Percentiles rank a stretch among this genome's conserved stretches.
Conservation (phyloP, 2,329 filamentous ascomycete species). For the Trichoderma oligosporum region DNA sequence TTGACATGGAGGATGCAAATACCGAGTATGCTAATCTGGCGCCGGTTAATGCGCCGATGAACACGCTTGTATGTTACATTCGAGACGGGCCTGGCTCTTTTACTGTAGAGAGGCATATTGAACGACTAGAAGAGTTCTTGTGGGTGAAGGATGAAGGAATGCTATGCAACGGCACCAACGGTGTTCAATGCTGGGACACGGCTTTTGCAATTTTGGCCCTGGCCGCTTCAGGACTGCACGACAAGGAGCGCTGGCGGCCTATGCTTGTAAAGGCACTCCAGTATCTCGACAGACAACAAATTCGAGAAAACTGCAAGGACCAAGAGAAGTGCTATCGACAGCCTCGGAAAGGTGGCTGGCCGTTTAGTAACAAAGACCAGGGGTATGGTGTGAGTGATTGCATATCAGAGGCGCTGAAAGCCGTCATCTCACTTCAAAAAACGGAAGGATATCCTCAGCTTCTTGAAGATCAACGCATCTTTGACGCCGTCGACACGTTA, state of each 20-base stretch:
- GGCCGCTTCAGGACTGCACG: slow-evolving; percentile 72
- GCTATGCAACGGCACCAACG: slow-evolving; percentile 93
- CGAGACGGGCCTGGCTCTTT: slow-evolving; percentile 72
- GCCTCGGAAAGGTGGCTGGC: slow-evolving; percentile 88
- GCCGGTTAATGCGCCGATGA: slow-evolving; percentile 87
- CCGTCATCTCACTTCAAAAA: slow-evolving; percentile 79
- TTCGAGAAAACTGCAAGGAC: slow-evolving; percentile 75
- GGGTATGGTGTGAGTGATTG: slow-evolving; percentile 96
- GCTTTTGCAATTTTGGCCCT: slow-evolving; percentile 82
- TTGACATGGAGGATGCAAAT: slow-evolving; percentile 90
- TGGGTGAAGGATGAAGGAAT: slow-evolving; percentile 93
- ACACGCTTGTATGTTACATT: slow-evolving; percentile 80
- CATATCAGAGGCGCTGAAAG: slow-evolving; percentile 84
- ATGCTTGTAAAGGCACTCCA: slow-evolving; percentile 80
- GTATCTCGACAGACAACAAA: slow-evolving; percentile 89
- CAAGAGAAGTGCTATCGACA: slow-evolving; percentile 84
- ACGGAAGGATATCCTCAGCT: slow-evolving; percentile 69
- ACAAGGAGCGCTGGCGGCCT: slow-evolving; percentile 70
- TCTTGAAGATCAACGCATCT: slow-evolving; percentile 72
- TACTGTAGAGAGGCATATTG: slow-evolving; percentile 71
- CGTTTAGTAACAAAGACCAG: slow-evolving; percentile 87
- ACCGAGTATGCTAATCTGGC: slow-evolving; percentile 83
- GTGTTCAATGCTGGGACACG: slow-evolving; percentile 97
- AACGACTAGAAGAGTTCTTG: slow-evolving; percentile 78
- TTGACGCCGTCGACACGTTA: slow-evolving; percentile 85